Base-by-base conservation (phyloP, 345 rosid species). In the Streptanthus diversifolius region DNA sequence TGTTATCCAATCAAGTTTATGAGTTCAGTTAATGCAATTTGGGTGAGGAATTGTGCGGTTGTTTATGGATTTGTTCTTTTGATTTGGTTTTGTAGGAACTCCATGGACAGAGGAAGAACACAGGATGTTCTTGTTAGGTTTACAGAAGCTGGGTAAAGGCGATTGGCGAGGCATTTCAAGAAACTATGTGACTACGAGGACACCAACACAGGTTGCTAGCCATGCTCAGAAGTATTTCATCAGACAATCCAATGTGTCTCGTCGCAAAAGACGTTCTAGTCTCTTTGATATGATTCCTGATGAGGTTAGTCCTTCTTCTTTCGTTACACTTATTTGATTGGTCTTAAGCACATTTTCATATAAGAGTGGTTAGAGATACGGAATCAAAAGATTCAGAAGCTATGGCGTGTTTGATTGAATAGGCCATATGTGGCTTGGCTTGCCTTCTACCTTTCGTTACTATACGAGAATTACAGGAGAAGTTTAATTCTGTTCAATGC, bases 51-150 rank as follows among this genome's bases (percentile, higher is more conserved):
- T 21, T 48, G 48, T 53, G 14, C 12, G 30, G 18, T 41, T 27
- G 29, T 41, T 33, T 11, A 4, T 33, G 9, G n/a, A 60, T 40
- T 66, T 43, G 21, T 19, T 30, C 40, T 18, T 41, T 21, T 72
- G 52, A 7, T 52, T 24, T 48, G 67, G 36, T 61, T 22, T 41
- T 77, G 36, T 76, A 95, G 98, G 98, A 71, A 87, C 87, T 51
- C 99, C 99, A 3, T 95, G 99, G 99, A 95, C 99, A 1, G 99
- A 90, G 80, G 98, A 95, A 37, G 99, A 95, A 66, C 99, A 95
- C 73, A 91, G 97, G 72, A 82, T 92, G 88, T 95, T 95, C 73
- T 83, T 95, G 73, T 75, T 95, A 67, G 98, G 99, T 62, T 82
- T 95, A 43, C 96, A 90, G 70, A 95, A 88, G 87, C 84, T 95